Evolutionary conservation across 2,329 filamentous ascomycete species (phyloP).

Genomic region (Fusarium heterosporum): DNA sequence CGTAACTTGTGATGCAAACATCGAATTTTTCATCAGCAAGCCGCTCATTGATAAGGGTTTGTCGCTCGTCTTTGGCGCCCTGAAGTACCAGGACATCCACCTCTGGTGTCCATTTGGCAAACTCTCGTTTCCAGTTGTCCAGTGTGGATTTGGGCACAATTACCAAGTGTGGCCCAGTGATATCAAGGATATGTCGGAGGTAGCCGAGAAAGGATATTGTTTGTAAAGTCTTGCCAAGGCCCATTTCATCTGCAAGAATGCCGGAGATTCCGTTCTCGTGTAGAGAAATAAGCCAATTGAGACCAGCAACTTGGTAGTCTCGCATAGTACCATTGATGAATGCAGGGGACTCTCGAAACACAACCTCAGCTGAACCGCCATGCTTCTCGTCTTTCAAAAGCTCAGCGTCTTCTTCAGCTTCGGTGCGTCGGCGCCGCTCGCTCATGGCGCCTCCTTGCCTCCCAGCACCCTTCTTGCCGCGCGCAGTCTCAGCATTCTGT

Average conservation of each 20-base stretch:
- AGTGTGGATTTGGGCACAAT: slow-evolving; percentile 96
- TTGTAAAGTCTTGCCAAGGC: slow-evolving; percentile 95
- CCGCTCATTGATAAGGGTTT: slow-evolving; percentile 87
- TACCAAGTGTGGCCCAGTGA: slow-evolving; percentile 89
- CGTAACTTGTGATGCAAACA: slow-evolving; percentile 97
- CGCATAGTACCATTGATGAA: slow-evolving; percentile 92
- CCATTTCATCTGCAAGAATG: slow-evolving; percentile 98
- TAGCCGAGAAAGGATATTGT: slow-evolving; percentile 98
- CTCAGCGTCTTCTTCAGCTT: slow-evolving; percentile 98
- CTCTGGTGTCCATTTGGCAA: slow-evolving; percentile 92
- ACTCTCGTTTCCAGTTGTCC: slow-evolving; percentile 98
- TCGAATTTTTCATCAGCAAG: slow-evolving; percentile 97
- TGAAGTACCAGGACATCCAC: slow-evolving; percentile 94
- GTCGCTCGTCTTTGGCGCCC: slow-evolving; percentile 93
- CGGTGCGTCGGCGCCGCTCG: slow-evolving; percentile 85
- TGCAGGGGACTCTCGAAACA: slow-evolving; percentile 93
- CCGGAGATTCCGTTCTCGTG: slow-evolving; percentile 99
- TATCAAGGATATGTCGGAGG: slow-evolving; percentile 88
- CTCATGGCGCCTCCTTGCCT: slow-evolving; percentile 87
- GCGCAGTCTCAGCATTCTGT: slow-evolving; percentile 82
- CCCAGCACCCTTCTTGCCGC: slow-evolving; percentile 77
- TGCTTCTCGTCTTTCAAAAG: slow-evolving; percentile 86
- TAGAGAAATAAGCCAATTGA: slow-evolving; percentile 97
- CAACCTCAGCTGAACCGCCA: slow-evolving; percentile 84
- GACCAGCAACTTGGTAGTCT: slow-evolving; percentile 93